phyloP scores from a whole-genome alignment of 257 asterid genomes.

The Striga asiatica region DNA sequence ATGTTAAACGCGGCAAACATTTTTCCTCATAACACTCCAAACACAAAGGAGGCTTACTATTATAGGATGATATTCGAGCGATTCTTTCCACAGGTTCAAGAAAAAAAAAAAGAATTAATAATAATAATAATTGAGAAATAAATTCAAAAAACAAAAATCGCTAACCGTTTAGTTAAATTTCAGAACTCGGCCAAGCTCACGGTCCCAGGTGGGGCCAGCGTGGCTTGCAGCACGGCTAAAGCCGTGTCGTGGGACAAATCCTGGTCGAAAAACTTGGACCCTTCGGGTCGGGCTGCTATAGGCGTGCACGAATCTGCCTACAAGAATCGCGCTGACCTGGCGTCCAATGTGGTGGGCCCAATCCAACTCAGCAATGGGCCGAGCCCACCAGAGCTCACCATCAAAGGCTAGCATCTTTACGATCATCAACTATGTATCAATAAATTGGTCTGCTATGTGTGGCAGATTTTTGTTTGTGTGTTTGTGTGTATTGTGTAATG shows the following conservation, averaged over 20 bases:
- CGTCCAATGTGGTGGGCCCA: constrained; percentile 22
- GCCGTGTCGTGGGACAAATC: constrained; percentile 88
- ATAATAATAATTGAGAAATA: too few relatives aligned
- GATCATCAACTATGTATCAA: constrained; percentile 7
- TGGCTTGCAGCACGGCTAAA: constrained; percentile 84
- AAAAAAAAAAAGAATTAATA: background rate
- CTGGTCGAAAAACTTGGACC: constrained; percentile 82
- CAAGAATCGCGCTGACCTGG: constrained; percentile 28
- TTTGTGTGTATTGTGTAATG: background rate
- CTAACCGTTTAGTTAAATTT: background rate
- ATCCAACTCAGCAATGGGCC: constrained; percentile 33
- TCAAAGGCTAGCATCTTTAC: constrained; percentile 36
- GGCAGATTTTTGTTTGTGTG: constrained; percentile 6
- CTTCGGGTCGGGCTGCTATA: constrained; percentile 85
- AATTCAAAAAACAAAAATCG: too few relatives aligned
- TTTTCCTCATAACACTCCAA: constrained; percentile 84
- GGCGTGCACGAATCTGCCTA: constrained; percentile 88
- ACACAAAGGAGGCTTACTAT: constrained; percentile 81
- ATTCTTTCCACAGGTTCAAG: constrained; percentile 87
- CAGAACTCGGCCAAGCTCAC: constrained; percentile 72
- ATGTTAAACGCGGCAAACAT: constrained; percentile 76
- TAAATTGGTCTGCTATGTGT: too few relatives aligned
- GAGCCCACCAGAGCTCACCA: constrained; percentile 40
- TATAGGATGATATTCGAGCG: constrained; percentile 89
- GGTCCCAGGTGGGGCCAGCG: constrained; percentile 90